Base-by-base conservation (phyloP, 2,329 filamentous ascomycete species). In the Trichoderma simmonsii region DNA sequence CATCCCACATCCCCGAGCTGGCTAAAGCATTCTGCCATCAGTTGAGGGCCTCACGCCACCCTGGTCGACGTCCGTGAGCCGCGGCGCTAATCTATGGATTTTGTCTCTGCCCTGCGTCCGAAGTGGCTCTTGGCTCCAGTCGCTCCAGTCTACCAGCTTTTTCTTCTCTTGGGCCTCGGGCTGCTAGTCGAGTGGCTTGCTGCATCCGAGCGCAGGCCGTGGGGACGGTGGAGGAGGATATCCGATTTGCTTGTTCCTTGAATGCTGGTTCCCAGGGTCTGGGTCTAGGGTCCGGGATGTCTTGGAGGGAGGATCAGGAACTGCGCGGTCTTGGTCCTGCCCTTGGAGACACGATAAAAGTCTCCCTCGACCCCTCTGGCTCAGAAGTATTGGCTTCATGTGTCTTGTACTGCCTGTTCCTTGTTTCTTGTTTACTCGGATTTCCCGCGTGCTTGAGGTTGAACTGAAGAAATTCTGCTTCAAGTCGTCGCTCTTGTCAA, bases 61-160 rank as follows among this genome's bases (percentile, higher is more conserved):
- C 71, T 30, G 71, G 71, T 60, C 61, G 66, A 60, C 67, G 71
- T 72, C 71, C 71, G 71, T 72, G 71, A 61, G 66, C 71, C 71
- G 71, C 71, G 71, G 71, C 51, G 66, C 57, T 71, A 67, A 51
- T 62, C 56, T 43, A 18, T 34, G 32, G 59, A 70, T 70, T 34
- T 70, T 32, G 64, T 59, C 48, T 59, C 60, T 72, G 67, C 71
- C 71, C 71, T 72, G 71, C 66, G 48, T 70, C 43, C 32, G 59
- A 43, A 71, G 67, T 30, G 61, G 36, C 59, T 68, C 64, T 59
- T 70, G 57, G 66, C 57, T 36, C 56, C 24, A 18, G 9, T n/a
- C 30, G 66, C 57, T 36, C 56, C 24, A 12, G 9, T n/a, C 30
- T 65, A 28, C 43, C 51, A 36, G 34, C 60, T 71, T 51, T 54